Evolutionary conservation across 2,329 filamentous ascomycete genomes (phyloP), one percentile per base, ranked within the genome.

Genomic region (Graphilbum fragrans): DNA sequence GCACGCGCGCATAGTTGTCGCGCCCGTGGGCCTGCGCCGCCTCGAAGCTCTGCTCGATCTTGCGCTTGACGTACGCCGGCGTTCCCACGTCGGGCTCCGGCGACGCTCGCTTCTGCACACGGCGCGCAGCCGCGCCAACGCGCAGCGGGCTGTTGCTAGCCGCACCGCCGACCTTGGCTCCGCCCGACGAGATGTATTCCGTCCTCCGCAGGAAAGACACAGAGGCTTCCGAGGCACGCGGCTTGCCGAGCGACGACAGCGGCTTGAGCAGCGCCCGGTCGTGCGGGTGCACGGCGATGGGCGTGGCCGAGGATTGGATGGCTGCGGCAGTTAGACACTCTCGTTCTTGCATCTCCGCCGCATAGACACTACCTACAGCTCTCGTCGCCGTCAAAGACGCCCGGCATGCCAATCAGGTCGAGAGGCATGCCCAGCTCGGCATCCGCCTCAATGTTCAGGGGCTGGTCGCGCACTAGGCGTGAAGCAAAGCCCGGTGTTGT

Each of bases 351-450:
- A 6, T 23, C 38, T 22, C 3, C 14, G 20, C n/a, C n/a, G n/a
- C n/a, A n/a, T n/a, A n/a, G n/a, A n/a, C n/a, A 19, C 17, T n/a
- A 33, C 70, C 59, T 70, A 95, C 88, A 86, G 64, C 82, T 82
- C 67, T 96, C 90, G 59, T 96, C 87, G 44, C 88, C 90, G 54
- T 96, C 81, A 55, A 96, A 95, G 43, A 96, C 80, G 23, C 88
- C 87, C 7, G 90, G 90, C 66, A 96, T 86, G 54, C 92, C 92
- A 44, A 96, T 83, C 51, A 98, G 66, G 59, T 96, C 90, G 57
- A 98, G 78, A 45, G 88, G 87, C 92, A 98, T 96, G 44, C 92
- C 92, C 52, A 96, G 74, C 67, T 98, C 92, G 9, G 88, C 92
- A 74, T 98, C 92, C 23, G 87, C 87, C 63, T 98, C 92, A 47